phyloP scores from a whole-genome alignment of 1,284 basidiomycete species.

The Caloboletus firmus region DNA sequence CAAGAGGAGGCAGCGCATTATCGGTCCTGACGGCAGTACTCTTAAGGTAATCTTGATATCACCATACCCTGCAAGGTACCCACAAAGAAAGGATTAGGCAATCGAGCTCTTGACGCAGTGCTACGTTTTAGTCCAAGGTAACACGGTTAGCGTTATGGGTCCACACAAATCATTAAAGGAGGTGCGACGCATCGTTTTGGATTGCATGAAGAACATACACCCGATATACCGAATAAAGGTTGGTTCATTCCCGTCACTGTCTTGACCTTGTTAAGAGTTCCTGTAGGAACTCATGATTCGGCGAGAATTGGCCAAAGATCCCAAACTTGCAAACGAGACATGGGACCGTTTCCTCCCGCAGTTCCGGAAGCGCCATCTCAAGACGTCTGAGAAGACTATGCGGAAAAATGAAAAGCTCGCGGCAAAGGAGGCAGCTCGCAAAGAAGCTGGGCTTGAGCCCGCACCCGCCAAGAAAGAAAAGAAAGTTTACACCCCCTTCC shows the following conservation, averaged over 20 bases:
- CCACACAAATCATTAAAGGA: constrained; percentile 94
- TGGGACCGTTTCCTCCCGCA: constrained; percentile 99
- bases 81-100: constrained; percentile 55
- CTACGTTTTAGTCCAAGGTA: constrained; percentile 98
- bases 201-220: constrained; percentile 99
- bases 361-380: constrained; percentile 92
- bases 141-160: constrained; percentile 97
- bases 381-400: constrained; percentile 87
- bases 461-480: constrained; percentile 47
- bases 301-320: constrained; percentile 96
- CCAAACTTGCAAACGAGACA: constrained; percentile 89
- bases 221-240: constrained; percentile 99
- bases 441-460: constrained; percentile 57
- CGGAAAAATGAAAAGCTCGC: constrained; percentile 74
- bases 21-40: constrained; percentile 95
- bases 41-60: constrained; percentile 64
- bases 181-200: constrained; percentile 90
- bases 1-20: constrained; percentile 93
- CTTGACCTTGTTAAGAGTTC: constrained; percentile 5
- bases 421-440: constrained; percentile 57
- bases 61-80: constrained; percentile 2
- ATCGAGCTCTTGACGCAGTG: constrained; percentile 97
- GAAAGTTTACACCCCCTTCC: constrained; percentile 99
- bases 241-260: constrained; percentile 10
- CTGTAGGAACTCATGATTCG: constrained; percentile 97